Conservation (phyloP, 1,284 basidiomycete species). For the Heterobasidion irregulare region DNA sequence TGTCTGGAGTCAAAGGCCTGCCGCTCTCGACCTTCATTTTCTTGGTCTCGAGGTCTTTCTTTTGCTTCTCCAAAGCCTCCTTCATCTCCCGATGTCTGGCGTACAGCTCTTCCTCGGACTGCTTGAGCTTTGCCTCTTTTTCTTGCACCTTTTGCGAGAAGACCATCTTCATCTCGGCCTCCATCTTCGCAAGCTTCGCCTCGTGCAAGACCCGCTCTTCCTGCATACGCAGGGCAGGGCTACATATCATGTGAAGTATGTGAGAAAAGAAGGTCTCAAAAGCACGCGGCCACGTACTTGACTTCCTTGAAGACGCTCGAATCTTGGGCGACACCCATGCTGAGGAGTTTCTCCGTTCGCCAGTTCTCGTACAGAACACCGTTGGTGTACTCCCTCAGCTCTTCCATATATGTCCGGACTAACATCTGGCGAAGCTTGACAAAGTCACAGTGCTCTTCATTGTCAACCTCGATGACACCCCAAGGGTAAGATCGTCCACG, state of each 20-base stretch:
- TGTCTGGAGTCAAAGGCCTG: constrained; percentile 91
- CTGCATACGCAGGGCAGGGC: constrained; percentile 89
- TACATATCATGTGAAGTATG: constrained; percentile 24
- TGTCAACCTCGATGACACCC: constrained; percentile 97
- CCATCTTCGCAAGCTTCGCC: constrained; percentile 97
- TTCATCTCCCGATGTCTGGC: constrained; percentile 98
- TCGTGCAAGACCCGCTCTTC: constrained; percentile 92
- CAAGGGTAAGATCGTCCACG: constrained; percentile 93
- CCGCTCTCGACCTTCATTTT: constrained; percentile 94
- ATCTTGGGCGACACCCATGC: constrained; percentile 95
- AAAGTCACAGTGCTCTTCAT: constrained; percentile 97
- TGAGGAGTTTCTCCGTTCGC: constrained; percentile 88
- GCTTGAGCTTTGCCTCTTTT: constrained; percentile 96
- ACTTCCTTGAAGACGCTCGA: constrained; percentile 96
- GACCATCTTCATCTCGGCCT: constrained; percentile 99
- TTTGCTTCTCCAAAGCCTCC: constrained; percentile 96
- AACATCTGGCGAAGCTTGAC: constrained; percentile 98
- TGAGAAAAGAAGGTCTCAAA: constrained; percentile 1
- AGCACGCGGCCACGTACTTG: constrained; percentile 58
- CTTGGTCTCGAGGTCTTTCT: constrained; percentile 94
- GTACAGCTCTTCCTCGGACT: constrained; percentile 96
- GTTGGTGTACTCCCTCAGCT: constrained; percentile 92
- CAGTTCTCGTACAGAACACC: constrained; percentile 93
- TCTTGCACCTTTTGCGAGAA: constrained; percentile 99
- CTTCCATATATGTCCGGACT: constrained; percentile 97